Evolutionary conservation across 2,329 filamentous ascomycete species (phyloP), one percentile per base, ranked within the genome.

Genomic region (Juglanconis juglandina): DNA sequence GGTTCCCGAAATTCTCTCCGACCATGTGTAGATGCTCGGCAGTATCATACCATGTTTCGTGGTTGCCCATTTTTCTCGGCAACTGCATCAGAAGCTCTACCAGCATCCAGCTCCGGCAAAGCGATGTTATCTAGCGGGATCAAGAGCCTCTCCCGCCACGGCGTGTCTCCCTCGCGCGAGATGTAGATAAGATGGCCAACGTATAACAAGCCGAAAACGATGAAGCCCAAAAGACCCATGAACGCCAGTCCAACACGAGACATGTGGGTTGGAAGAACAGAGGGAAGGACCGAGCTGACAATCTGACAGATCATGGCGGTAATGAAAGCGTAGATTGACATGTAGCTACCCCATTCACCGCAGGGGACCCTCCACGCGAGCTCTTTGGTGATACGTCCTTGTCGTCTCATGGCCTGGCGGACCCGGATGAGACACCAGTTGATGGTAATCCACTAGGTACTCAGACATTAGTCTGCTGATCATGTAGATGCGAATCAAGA

Each of bases 381-480:
- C 5, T 71, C 68, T 48, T 68, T 64, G 17, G 70, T 66, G 52
- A 71, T 67, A 52, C 76, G 68, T 4, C 72, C 72, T 54, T 79
- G 77, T 1, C 68, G 70, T 32, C 69, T 70, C 50, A 78, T 69
- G 4, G 76, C 79, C 7, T 68, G 65, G 63, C 76, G 72, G 67
- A 79, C 79, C 53, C 75, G 75, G 63, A 82, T 73, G 64, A 80
- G 80, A 39, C 76, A 75, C 35, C 77, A 62, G 64, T 74, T 77
- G 62, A 80, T 76, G 58, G 71, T 77, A 30, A 73, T 73, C 80
- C 81, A 83, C 61, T 63, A 10, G 24, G 24, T 24, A 10, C 10
- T 35, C 2, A 39, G 2, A 8, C 2, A 14, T 55, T 13, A 55
- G 37, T 35, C 1, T 7, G 37, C n/a, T 39, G 14, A 8, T 6